Percentiles rank a stretch among this genome's conserved stretches.
Evolutionary conservation across 768 basidiomycete species (phyloP).

Genomic region (Boletales sp.): DNA sequence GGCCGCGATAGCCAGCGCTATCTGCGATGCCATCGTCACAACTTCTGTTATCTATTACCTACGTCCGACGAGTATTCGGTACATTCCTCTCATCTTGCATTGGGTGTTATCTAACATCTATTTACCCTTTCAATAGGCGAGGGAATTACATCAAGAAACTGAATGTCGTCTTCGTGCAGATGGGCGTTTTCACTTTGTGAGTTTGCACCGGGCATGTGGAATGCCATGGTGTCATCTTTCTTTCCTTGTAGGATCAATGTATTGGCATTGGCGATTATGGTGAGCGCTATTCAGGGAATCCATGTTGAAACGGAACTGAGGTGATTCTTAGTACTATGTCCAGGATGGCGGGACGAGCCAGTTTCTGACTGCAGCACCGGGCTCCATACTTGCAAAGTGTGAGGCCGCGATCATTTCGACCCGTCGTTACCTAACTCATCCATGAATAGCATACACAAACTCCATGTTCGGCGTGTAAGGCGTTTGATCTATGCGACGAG

Average conservation of each 20-base stretch:
- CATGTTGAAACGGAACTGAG: neutral
- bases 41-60: slow-evolving; percentile 13
- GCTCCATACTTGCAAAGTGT: slow-evolving; percentile 18
- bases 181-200: slow-evolving; percentile 19
- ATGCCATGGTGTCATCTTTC: neutral
- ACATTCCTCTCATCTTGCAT: neutral
- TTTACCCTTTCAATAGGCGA: neutral
- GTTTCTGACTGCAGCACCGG: slow-evolving; percentile 11
- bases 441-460: slow-evolving; percentile 16
- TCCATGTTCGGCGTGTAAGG: slow-evolving; percentile 26
- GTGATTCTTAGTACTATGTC: slow-evolving; percentile 9
- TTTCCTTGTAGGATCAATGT: slow-evolving; percentile 7
- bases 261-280: slow-evolving; percentile 7
- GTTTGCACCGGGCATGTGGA: neutral
- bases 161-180: slow-evolving; percentile 13
- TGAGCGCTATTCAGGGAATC: neutral
- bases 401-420: neutral
- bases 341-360: neutral
- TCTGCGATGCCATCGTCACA: slow-evolving; percentile 21
- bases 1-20: slow-evolving; percentile 11
- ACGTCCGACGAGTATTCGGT: slow-evolving; percentile 15
- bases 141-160: slow-evolving; percentile 12
- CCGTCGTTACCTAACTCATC: neutral
- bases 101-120: neutral
- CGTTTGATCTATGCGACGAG: neutral